Percentiles rank a stretch among this genome's conserved stretches.
Evolutionary conservation across 257 asterid genomes (phyloP).

Genomic region (Echium plantagineum): DNA sequence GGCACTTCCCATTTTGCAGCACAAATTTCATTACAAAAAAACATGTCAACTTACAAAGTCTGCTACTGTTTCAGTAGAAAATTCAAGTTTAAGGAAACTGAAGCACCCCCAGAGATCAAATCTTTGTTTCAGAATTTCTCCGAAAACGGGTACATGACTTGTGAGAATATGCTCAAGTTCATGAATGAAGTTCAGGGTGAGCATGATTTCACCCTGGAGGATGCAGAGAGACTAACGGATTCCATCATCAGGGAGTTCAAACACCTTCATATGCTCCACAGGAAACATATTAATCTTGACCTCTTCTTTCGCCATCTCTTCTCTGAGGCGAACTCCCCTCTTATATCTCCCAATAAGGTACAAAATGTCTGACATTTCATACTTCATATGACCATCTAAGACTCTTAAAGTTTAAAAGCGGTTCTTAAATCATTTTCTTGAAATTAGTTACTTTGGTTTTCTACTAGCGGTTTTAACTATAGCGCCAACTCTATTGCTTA

Average conservation of each 20-base stretch:
- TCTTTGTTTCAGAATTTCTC: constrained; percentile 39
- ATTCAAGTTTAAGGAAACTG: constrained; percentile 52
- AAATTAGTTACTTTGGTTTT: too few species aligned
- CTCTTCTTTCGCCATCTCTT: constrained; percentile 51
- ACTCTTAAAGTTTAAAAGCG: too few species aligned
- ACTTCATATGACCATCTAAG: not conserved
- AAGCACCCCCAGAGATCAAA: constrained; percentile 46
- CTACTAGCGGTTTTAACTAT: too few species aligned
- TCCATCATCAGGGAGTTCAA: constrained; percentile 34
- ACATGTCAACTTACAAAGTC: constrained; percentile 61
- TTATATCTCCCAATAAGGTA: constrained; percentile 43
- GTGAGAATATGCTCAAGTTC: constrained; percentile 41
- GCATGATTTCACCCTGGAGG: constrained; percentile 28
- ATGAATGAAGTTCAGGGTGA: constrained; percentile 58
- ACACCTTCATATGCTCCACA: constrained; percentile 42
- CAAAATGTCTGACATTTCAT: not conserved
- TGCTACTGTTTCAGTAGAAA: constrained; percentile 50
- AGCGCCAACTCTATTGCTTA: too few species aligned
- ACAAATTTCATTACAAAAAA: not conserved
- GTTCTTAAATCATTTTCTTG: too few species aligned
- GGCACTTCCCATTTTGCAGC: not conserved
- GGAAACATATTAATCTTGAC: constrained; percentile 29
- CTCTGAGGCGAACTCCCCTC: constrained; percentile 41
- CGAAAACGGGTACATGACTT: constrained; percentile 45
- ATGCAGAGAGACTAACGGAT: constrained; percentile 37